Percentiles rank a stretch among this genome's conserved stretches.
Conservation (phyloP, 2,329 filamentous ascomycete species). For the Claviceps citrina region DNA sequence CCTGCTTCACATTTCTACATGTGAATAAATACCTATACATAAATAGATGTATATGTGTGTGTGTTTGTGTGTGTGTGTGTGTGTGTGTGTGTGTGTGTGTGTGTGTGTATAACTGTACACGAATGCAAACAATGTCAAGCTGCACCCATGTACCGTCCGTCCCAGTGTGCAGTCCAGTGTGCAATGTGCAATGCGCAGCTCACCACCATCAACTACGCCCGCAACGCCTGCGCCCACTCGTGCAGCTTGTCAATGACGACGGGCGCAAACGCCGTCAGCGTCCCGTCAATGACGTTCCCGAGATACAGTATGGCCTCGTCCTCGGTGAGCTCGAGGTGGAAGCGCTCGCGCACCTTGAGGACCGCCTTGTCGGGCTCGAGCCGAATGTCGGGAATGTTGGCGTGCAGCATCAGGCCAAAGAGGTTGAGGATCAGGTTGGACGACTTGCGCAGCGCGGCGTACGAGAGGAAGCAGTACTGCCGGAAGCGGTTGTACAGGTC, state of each 20-base stretch:
- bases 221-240: slow-evolving; percentile 81
- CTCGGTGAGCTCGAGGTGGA: slow-evolving; percentile 80
- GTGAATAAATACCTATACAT: no score
- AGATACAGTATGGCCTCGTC: slow-evolving; percentile 83
- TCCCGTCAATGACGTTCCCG: slow-evolving; percentile 80
- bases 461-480: slow-evolving; percentile 90
- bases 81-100: no score
- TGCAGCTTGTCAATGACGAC: slow-evolving; percentile 92
- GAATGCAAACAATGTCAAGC: no score
- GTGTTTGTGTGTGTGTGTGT: no score
- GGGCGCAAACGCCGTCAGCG: slow-evolving; percentile 74
- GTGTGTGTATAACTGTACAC: no score
- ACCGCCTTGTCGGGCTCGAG: slow-evolving; percentile 89
- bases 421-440: slow-evolving; percentile 86
- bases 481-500: slow-evolving; percentile 80
- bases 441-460: slow-evolving; percentile 77
- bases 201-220: slow-evolving; percentile 46
- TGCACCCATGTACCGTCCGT: no score
- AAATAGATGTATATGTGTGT: no score
- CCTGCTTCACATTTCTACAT: no score
- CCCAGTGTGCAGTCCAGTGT: no score
- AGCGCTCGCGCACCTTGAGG: slow-evolving; percentile 84
- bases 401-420: slow-evolving; percentile 93
- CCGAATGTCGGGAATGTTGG: slow-evolving; percentile 89
- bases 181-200: no score